Evolutionary conservation across 1,284 basidiomycete genomes (phyloP).

Genomic region (Cutaneotrichosporon curvatum): DNA sequence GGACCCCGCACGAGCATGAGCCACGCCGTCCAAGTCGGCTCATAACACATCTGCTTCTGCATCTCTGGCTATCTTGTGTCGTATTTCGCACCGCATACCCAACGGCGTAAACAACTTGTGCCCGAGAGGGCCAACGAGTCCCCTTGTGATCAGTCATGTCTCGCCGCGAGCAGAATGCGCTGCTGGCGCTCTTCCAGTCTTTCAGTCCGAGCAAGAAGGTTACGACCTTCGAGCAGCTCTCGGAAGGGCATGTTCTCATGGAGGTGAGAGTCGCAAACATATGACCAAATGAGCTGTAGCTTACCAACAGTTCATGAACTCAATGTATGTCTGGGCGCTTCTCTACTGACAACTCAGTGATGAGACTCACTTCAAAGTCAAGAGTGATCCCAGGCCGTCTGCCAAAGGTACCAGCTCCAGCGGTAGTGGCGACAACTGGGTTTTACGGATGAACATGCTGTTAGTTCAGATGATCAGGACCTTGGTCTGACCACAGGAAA

Average conservation of each 20-base stretch:
- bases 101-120: too few relatives aligned
- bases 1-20: too few relatives aligned
- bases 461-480: constrained; percentile 14
- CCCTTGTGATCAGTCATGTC: too few relatives aligned
- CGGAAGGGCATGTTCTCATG: constrained; percentile 39
- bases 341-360: constrained; percentile 6
- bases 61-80: too few relatives aligned
- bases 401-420: constrained; percentile 8
- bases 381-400: constrained; percentile 13
- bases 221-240: constrained; percentile 33
- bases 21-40: too few relatives aligned
- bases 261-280: constrained; percentile 25
- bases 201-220: constrained; percentile 31
- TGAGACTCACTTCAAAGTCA: constrained; percentile 32
- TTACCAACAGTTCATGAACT: constrained; percentile 16
- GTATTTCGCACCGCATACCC: too few relatives aligned
- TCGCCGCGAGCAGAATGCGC: constrained; percentile 36
- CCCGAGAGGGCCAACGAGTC: too few relatives aligned
- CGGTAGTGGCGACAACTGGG: constrained; percentile 37
- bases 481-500: constrained; percentile 25
- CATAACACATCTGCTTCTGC: too few relatives aligned
- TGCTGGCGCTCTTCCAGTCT: constrained; percentile 40
- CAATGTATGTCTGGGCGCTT: constrained; percentile 7
- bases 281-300: not conserved
- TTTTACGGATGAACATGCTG: constrained; percentile 40